These are phyloP conservation scores for Candida glucosophila DNA, from an alignment of 1,139 yeast genomes.

Conservation along the genomic window DNA sequence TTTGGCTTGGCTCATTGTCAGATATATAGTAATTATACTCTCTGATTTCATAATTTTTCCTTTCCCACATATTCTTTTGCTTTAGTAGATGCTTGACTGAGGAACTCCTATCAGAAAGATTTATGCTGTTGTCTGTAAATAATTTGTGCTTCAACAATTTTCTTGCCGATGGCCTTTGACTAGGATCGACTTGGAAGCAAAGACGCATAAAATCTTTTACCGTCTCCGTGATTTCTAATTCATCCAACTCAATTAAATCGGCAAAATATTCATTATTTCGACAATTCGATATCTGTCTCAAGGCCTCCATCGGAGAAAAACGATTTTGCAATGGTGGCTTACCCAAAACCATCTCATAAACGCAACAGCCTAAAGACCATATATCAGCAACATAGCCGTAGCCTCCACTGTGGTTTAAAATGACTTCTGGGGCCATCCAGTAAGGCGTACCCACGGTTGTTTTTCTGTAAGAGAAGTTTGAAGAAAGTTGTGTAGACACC, in stretches of 20 bases:
- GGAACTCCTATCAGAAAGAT: conserved; percentile 9
- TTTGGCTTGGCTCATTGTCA: conserved; percentile 28
- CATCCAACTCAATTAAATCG: conserved; percentile 20
- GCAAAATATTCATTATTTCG: conserved; percentile 23
- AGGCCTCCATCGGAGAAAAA: conserved; percentile 73
- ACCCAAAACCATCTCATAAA: conserved; percentile 74
- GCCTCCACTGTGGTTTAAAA: conserved; percentile 64
- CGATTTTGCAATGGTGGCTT: conserved; percentile 71
- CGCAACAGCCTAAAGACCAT: conserved; percentile 93
- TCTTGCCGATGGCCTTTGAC: conserved; percentile 47
- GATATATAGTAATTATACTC: conserved; percentile 32
- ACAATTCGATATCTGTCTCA: conserved; percentile 40
- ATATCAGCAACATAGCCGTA: conserved; percentile 87
- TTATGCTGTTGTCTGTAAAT: conserved; percentile 20
- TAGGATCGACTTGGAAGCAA: conserved; percentile 61
- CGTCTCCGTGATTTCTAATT: conserved; percentile 13
- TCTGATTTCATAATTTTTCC: conserved; percentile 26
- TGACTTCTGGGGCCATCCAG: conserved; percentile 99
- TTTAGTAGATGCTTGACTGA: conserved; percentile 27
- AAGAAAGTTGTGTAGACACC: conserved; percentile 80
- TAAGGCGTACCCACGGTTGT: conserved; percentile 98
- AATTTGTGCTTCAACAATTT: conserved; percentile 56
- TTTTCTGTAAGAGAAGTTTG: conserved; percentile 65
- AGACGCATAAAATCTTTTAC: conserved; percentile 52
- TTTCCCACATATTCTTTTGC: conserved; percentile 33